Evolutionary conservation across 73 alveolate genomes (phyloP).

Genomic region (Paramecium pentaurelia): DNA sequence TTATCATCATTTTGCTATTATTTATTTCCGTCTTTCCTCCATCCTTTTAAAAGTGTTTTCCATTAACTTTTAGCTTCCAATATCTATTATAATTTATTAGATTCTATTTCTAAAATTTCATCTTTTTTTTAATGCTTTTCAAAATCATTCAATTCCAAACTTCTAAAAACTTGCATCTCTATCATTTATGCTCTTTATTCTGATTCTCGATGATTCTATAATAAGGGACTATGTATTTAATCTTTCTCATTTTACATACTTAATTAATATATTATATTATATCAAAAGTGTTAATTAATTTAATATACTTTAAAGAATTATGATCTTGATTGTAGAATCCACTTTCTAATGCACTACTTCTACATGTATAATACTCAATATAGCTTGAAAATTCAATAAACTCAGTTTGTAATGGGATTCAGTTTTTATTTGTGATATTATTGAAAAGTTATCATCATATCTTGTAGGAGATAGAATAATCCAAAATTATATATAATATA

Average conservation of each 20-base stretch:
- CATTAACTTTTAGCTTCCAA: slow-evolving; percentile 4
- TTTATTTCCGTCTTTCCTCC: background rate
- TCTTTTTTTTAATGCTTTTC: background rate
- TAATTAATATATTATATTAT: background rate
- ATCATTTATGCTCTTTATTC: background rate
- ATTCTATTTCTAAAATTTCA: background rate
- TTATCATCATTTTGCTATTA: background rate
- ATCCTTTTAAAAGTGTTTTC: background rate
- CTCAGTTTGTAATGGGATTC: too few species aligned
- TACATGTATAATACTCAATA: too few species aligned
- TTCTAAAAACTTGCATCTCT: background rate
- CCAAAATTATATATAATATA: too few species aligned
- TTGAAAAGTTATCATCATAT: too few species aligned
- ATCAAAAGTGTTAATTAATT: background rate
- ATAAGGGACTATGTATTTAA: background rate
- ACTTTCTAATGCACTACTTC: background rate
- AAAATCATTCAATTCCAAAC: background rate
- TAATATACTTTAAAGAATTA: background rate
- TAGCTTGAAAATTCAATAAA: too few species aligned
- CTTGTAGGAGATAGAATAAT: too few species aligned
- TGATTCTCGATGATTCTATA: background rate
- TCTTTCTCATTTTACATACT: background rate
- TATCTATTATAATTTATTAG: background rate
- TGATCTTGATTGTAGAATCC: background rate
- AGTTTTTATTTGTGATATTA: too few species aligned